phyloP scores from a whole-genome alignment of 2,329 filamentous ascomycete genomes.

The Fusarium drepaniforme region DNA sequence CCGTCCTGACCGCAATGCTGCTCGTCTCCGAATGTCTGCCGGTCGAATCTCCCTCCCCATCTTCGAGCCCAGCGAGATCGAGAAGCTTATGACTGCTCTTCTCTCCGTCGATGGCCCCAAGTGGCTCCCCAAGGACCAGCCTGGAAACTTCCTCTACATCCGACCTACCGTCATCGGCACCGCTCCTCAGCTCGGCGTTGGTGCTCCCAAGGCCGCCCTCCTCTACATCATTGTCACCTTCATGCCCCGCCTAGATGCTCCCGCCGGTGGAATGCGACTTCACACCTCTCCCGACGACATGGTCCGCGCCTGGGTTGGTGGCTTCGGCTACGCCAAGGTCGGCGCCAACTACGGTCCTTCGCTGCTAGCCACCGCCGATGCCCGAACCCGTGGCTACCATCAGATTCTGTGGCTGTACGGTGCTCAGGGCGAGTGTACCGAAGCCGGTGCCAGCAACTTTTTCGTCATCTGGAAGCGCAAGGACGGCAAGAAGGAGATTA shows the following conservation, averaged over 20 bases:
- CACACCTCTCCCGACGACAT: conserved; percentile 85
- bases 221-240: conserved; percentile 83
- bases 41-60: conserved; percentile 79
- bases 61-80: conserved; percentile 78
- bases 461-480: conserved; percentile 80
- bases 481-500: conserved; percentile 69
- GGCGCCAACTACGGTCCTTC: conserved; percentile 94
- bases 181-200: conserved; percentile 83
- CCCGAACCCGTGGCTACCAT: conserved; percentile 78
- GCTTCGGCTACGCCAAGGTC: conserved; percentile 92
- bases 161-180: conserved; percentile 90
- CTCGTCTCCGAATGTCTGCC: conserved; percentile 71
- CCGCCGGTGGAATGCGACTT: conserved; percentile 74
- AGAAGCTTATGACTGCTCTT: conserved; percentile 79
- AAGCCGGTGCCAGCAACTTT: conserved; percentile 93
- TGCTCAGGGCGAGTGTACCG: conserved; percentile 81
- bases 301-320: conserved; percentile 92
- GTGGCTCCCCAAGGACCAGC: conserved; percentile 80
- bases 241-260: conserved; percentile 68
- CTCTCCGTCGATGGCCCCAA: conserved; percentile 79
- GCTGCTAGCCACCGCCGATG: conserved; percentile 82
- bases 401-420: conserved; percentile 97
- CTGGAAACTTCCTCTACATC: conserved; percentile 83
- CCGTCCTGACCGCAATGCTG: conserved; percentile 79
- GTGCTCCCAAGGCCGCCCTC: conserved; percentile 83